These are phyloP conservation scores for Naganishia vaughanmartiniae DNA, from an alignment of 768 basidiomycete genomes.

Conservation along the genomic window DNA sequence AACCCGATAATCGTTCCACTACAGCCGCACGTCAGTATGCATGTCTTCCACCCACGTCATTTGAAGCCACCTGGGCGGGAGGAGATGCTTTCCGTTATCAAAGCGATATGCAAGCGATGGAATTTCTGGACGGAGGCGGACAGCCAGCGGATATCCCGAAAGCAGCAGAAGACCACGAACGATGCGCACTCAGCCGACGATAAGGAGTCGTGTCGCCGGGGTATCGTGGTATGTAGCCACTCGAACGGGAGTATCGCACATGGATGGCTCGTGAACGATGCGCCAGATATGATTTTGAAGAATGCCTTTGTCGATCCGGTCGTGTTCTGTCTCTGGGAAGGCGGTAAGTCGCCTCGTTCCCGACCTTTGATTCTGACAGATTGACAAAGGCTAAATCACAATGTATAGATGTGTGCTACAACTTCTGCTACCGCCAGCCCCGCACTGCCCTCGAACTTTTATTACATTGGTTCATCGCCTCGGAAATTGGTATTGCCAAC, in stretches of 20 bases:
- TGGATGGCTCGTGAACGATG: constrained; percentile 81
- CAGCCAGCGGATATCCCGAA: not conserved
- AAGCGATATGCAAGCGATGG: constrained; percentile 60
- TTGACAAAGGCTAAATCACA: constrained; percentile 10
- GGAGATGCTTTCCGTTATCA: constrained; percentile 62
- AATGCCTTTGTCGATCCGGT: constrained; percentile 86
- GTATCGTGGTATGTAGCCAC: constrained; percentile 78
- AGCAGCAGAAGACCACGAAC: constrained; percentile 32
- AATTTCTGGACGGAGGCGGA: constrained; percentile 60
- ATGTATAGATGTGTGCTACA: constrained; percentile 75
- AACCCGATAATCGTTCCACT: constrained; percentile 74
- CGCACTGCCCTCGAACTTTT: constrained; percentile 70
- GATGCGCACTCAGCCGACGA: not conserved
- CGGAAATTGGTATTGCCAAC: constrained; percentile 83
- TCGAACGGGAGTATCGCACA: constrained; percentile 85
- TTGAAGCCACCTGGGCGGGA: constrained; percentile 67
- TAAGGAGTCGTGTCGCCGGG: constrained; percentile 50
- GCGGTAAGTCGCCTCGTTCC: constrained; percentile 58
- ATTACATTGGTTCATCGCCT: constrained; percentile 81
- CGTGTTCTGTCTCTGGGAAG: constrained; percentile 89
- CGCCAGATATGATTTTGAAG: constrained; percentile 66
- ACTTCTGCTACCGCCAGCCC: constrained; percentile 75
- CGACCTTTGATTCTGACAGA: too few relatives aligned
- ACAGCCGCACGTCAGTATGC: constrained; percentile 82
- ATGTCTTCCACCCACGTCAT: constrained; percentile 73